Base-by-base conservation (phyloP, 2,329 filamentous ascomycete species). In the Claviceps citrina region DNA sequence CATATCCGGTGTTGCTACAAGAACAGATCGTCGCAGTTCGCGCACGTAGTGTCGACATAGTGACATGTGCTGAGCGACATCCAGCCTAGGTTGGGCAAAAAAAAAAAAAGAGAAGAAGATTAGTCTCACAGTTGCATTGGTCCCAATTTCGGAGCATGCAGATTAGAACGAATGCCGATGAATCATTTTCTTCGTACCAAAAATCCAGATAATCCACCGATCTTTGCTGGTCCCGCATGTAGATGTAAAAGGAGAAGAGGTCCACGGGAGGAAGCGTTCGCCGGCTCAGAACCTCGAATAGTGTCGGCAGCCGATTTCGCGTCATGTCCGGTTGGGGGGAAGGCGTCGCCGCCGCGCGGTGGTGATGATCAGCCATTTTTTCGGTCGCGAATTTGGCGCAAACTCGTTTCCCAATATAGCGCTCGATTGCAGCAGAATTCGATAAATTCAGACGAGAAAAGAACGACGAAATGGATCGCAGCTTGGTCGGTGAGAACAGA, bases 21-120 rank as follows among this genome's bases (percentile, higher is more conserved):
- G 76, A 45, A 96, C 86, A 19, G 89, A 96, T 47, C 91, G 75
- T 49, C 91, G 83, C 40, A 98, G 73, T 62, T 95, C 87, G 54
- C 91, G 84, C 16, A 98, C 91, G 65, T 95, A 98, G 61, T 96
- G 86, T 37, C 93, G 82, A 59, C 84, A 98, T 42, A 98, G 73
- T 18, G 89, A 94, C 81, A 96, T 95, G 64, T 98, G 91, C 58
- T 98, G 91, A 13, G 91, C 89, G 44, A 98, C 91, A 78, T 98
- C 91, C 52, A 98, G 85, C 91, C 89, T 96, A 27, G 18, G n/a
- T 18, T 24, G n/a, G n/a, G n/a, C n/a, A n/a, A n/a, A n/a, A n/a
- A n/a, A n/a, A n/a, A n/a, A n/a, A n/a, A n/a, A n/a, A n/a, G n/a
- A 18, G 13, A 16, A 8, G 36, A 12, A 9, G 12, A 13, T 39